Evolutionary conservation across 306 rosid species (phyloP), one percentile per base, ranked within the genome.

Genomic region (Elaeagnus macrophylla): DNA sequence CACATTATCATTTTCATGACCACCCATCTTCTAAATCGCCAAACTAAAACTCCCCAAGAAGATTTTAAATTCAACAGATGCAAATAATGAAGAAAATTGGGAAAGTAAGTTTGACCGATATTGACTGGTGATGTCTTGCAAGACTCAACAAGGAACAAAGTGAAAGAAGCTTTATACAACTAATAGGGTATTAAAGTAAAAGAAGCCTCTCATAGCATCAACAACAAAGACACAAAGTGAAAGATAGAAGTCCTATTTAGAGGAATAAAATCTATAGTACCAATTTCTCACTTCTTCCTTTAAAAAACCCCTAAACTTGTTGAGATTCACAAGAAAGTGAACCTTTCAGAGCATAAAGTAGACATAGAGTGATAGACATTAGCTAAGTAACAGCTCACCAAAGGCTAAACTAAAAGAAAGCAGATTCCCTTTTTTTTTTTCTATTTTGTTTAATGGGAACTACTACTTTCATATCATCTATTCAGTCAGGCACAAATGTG

Each of bases 271-370:
- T 81, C 85, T 74, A 56, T 10, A 68, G 72, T 54, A 72, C 78
- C 74, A 69, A 69, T 75, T 59, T 57, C 60, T 59, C 40, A 51
- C 64, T 60, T 71, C 65, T 56, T 66, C 59, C 72, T 65, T 53
- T 71, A 70, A 65, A 37, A 75, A 75, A 76, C 95, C 82, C 73
- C 69, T 25, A 25, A 77, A n/a, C n/a, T n/a, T n/a, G n/a, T n/a
- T n/a, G n/a, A 62, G 48, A 63, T 62, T 70, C 83, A 80, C 84
- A 88, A 72, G 86, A 93, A 87, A 84, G 96, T 66, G 81, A 79
- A 79, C 80, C 95, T 93, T 93, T 93, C 80, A 79, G 95, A 93
- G 95, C 84, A 84, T 84, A 93, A 93, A 93, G 99, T 62, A 63
- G 70, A 77, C 68, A 63, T 60, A 18, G 77, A 74, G 67, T 67